phyloP scores from a whole-genome alignment of 192 early-diverging fungal species.

The Allomyces macrogynus region DNA sequence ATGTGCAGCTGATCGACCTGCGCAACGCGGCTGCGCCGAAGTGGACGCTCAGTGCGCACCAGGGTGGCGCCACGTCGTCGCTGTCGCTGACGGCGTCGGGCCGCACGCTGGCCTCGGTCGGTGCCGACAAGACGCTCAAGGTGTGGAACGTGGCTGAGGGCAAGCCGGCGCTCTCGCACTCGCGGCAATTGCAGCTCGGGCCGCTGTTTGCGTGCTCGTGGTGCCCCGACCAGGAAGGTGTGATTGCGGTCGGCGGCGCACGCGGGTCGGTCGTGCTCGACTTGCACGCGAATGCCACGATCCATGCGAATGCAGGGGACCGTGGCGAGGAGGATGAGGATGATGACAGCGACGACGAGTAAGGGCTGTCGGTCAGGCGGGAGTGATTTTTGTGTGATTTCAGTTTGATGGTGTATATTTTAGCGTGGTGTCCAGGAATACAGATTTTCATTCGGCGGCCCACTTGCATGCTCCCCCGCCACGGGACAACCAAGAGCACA shows the following conservation, averaged over 20 bases:
- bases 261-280: constrained; percentile 11
- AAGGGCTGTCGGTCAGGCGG: neutral
- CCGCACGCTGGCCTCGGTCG: constrained; percentile 15
- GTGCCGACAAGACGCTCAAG: constrained; percentile 65
- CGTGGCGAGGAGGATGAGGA: constrained; percentile 8
- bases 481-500: too few relatives aligned
- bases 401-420: too few relatives aligned
- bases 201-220: constrained; percentile 2
- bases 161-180: constrained; percentile 38
- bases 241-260: constrained; percentile 9
- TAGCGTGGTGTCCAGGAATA: too few relatives aligned
- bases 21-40: constrained; percentile 36
- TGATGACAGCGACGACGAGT: constrained; percentile 18
- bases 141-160: constrained; percentile 78
- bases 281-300: constrained; percentile 11
- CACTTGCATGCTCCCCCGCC: too few relatives aligned
- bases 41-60: constrained; percentile 85
- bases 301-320: constrained; percentile 1
- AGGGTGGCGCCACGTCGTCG: constrained; percentile 55
- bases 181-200: constrained; percentile 1
- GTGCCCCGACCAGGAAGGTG: constrained; percentile 1
- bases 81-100: constrained; percentile 72
- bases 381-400: too few relatives aligned
- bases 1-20: constrained; percentile 75
- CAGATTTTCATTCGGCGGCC: too few relatives aligned